Conservation (phyloP, 192 early-diverging fungal species). For the Coemansia sp. region DNA sequence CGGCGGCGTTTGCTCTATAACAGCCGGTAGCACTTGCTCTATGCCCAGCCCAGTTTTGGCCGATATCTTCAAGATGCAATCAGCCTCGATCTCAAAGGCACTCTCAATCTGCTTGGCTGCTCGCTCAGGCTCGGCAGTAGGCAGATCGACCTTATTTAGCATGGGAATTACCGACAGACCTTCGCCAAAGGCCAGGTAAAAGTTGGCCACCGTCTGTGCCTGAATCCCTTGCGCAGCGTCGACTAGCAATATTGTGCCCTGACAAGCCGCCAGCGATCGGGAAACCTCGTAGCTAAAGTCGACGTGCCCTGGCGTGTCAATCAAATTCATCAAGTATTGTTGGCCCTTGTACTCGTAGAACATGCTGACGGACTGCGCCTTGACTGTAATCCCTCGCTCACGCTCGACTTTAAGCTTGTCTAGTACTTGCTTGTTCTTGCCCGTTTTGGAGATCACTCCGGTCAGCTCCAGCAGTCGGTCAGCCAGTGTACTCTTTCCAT, state of each 20-base stretch:
- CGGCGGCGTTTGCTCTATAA: slow-evolving; percentile 81
- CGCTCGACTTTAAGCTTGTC: slow-evolving; percentile 96
- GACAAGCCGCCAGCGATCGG: slow-evolving; percentile 89
- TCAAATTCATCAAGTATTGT: slow-evolving; percentile 89
- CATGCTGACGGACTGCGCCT: slow-evolving; percentile 94
- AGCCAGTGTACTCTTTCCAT: slow-evolving; percentile 91
- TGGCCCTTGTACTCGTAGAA: slow-evolving; percentile 82
- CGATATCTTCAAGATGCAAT: slow-evolving; percentile 71
- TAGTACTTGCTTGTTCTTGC: slow-evolving; percentile 85
- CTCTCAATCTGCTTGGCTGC: slow-evolving; percentile 80
- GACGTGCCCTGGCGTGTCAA: slow-evolving; percentile 94
- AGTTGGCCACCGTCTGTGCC: slow-evolving; percentile 98
- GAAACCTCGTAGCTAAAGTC: slow-evolving; percentile 98
- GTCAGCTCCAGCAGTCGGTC: slow-evolving; percentile 93
- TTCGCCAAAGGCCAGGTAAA: slow-evolving; percentile 89
- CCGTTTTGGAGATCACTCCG: slow-evolving; percentile 74
- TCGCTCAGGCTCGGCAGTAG: slow-evolving; percentile 79
- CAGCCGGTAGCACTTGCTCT: slow-evolving; percentile 70
- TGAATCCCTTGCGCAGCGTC: slow-evolving; percentile 96
- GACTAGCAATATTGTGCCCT: slow-evolving; percentile 89
- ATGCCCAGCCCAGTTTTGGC: slow-evolving; percentile 85
- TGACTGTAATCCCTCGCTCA: slow-evolving; percentile 97
- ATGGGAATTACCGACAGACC: slow-evolving; percentile 86
- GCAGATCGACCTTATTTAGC: slow-evolving; percentile 95
- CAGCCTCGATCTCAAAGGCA: slow-evolving; percentile 81